Base-by-base conservation (phyloP, 2,329 filamentous ascomycete genomes). In the Neofusicoccum ribis region DNA sequence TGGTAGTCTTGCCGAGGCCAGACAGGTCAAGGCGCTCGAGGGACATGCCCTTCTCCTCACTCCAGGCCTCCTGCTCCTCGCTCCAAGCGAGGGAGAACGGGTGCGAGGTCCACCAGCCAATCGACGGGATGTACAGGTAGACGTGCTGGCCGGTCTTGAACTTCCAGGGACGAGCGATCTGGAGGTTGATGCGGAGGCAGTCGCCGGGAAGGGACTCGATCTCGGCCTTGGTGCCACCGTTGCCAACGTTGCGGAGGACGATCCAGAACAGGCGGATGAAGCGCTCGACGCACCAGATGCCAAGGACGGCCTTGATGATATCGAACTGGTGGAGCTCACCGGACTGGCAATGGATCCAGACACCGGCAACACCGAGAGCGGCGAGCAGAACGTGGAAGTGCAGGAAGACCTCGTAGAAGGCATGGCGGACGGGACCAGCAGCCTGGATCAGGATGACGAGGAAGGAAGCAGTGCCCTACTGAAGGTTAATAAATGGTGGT, bases 41-140 rank as follows among this genome's bases (percentile, higher is more conserved):
- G 47, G 78, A 78, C 6, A 83, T 74, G 23, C 76, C 74, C 69
- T 84, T 83, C 70, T 84, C 81, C 61, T 77, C 75, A 34, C 36
- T 59, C 52, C 52, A 65, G 34, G 68, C 60, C 50, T 79, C 74
- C 64, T 81, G 83, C 67, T 91, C 89, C 66, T 92, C 88, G 69
- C 87, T 89, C 91, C 91, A 94, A 41, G 89, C 89, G 49, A 93
- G 83, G 2, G 90, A 91, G 80, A 93, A 93, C 1, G 91, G 91
- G 72, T 94, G 91, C 52, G 89, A 92, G 70, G 90, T 90, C 85
- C 86, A 89, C 67, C 88, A 83, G 68, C 89, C 89, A 71, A 93
- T 81, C 5, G 83, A 81, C 7, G 91, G 91, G 78, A 94, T 85
- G 79, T 93, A 93, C 20, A 94, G 79, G 75, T 93, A 94, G 41